A percentile compares a stretch with the other conserved stretches of the same genome.
These are phyloP conservation scores for Trifolium dubium DNA, from an alignment of 306 rosid species.

Conservation along the genomic window DNA sequence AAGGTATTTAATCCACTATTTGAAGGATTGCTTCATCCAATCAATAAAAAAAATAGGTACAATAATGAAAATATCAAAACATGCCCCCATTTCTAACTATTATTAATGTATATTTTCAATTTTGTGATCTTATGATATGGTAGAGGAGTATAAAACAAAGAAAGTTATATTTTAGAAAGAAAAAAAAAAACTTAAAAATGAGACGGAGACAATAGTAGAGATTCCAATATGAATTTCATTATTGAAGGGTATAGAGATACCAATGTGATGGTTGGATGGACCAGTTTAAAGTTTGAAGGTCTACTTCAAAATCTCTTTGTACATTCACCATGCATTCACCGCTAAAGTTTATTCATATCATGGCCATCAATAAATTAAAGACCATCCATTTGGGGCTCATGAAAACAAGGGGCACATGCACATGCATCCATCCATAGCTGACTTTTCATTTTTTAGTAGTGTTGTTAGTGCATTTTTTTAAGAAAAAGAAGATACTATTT, in stretches of 20 bases:
- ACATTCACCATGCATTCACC: constrained; percentile 4
- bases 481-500: background rate
- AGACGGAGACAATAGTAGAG: background rate
- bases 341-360: constrained; percentile 9
- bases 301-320: constrained; percentile 31
- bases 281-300: constrained; percentile 23
- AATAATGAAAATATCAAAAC: too few relatives aligned
- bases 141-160: too few relatives aligned
- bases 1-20: too few relatives aligned
- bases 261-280: background rate
- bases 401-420: constrained; percentile 30
- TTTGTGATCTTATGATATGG: too few relatives aligned
- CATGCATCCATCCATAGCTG: constrained; percentile 14
- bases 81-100: too few relatives aligned
- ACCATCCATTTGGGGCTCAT: constrained; percentile 33
- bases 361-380: constrained; percentile 27
- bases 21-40: too few relatives aligned
- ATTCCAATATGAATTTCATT: background rate
- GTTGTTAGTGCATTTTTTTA: background rate
- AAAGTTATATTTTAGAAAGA: too few relatives aligned
- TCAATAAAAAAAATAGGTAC: too few relatives aligned
- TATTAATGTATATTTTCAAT: too few relatives aligned
- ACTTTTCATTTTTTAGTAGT: background rate
- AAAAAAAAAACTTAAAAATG: background rate
- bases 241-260: background rate